Evolutionary conservation across 2,329 filamentous ascomycete genomes (phyloP).

Genomic region (Paracoccidioides lutzii): DNA sequence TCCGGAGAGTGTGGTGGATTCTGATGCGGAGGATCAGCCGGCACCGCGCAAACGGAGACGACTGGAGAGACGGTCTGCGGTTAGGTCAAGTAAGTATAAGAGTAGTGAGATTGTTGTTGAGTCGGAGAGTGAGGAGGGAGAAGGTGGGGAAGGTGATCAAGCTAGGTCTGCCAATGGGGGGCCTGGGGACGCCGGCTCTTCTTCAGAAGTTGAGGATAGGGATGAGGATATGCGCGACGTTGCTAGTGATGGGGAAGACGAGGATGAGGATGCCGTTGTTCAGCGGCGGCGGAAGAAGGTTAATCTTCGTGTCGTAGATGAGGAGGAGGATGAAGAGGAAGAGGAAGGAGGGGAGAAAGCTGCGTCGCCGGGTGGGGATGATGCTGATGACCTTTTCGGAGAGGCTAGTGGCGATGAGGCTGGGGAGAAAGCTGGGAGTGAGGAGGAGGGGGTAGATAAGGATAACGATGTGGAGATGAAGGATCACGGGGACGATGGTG

Average conservation of each 20-base stretch:
- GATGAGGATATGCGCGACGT: slow-evolving; percentile 20
- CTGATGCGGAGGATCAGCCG: slow-evolving; percentile 14
- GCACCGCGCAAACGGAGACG: slow-evolving; percentile 47
- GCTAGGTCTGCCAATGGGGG: slow-evolving; percentile 5
- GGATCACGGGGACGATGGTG: slow-evolving; percentile 17
- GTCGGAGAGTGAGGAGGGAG: slow-evolving; percentile 47
- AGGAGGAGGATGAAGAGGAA: slow-evolving; percentile 35
- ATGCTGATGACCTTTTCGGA: slow-evolving; percentile 27
- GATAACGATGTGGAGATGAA: slow-evolving; percentile 25
- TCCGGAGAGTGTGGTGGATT: slow-evolving; percentile 12
- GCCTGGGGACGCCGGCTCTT: not conserved
- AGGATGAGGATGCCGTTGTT: slow-evolving; percentile 28
- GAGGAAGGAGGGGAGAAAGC: slow-evolving; percentile 31
- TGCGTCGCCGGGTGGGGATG: slow-evolving; percentile 11
- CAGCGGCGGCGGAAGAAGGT: slow-evolving; percentile 24
- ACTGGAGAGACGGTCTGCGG: slow-evolving; percentile 40
- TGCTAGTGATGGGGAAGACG: slow-evolving; percentile 30
- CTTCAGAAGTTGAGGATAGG: slow-evolving; percentile 8
- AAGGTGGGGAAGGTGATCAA: slow-evolving; percentile 19
- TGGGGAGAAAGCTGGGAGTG: slow-evolving; percentile 7
- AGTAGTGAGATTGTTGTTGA: slow-evolving; percentile 72
- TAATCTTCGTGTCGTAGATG: slow-evolving; percentile 25
- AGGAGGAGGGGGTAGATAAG: slow-evolving; percentile 17
- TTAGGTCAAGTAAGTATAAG: slow-evolving; percentile 57
- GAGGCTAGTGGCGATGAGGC: slow-evolving; percentile 19